Evolutionary conservation across 208 protist genomes (phyloP).

Genomic region (Acanthamoeba lenticulata): DNA sequence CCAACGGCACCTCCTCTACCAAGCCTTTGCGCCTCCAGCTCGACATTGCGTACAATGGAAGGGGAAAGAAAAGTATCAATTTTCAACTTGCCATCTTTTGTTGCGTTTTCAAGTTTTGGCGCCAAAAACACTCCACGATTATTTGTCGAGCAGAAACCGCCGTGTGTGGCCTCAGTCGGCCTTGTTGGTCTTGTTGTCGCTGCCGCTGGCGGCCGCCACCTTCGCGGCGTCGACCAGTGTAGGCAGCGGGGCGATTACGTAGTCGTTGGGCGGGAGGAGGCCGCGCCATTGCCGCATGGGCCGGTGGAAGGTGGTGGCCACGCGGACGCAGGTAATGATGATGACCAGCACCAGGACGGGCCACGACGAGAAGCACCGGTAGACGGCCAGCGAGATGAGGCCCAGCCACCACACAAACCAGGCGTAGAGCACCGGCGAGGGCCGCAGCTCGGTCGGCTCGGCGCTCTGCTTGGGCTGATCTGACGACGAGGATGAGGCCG

Average conservation of each 20-base stretch:
- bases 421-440: background rate
- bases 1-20: background rate
- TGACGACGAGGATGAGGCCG: background rate
- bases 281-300: slow-evolving; percentile 14
- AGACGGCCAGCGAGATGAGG: background rate
- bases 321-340: background rate
- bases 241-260: no score
- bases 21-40: no score
- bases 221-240: no score
- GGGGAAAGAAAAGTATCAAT: no score
- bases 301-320: background rate
- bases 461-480: background rate
- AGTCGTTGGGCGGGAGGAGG: slow-evolving; percentile 9
- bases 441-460: background rate
- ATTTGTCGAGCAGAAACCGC: no score
- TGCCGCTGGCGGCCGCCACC: no score
- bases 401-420: slow-evolving; percentile 31
- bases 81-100: no score
- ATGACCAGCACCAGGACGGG: background rate
- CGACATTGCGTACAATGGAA: no score
- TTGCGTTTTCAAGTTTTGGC: background rate
- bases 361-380: background rate
- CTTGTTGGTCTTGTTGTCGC: no score
- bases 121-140: background rate
- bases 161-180: no score